Percentiles rank a stretch among this genome's conserved stretches.
phyloP scores from a whole-genome alignment of 768 basidiomycete species.

The Pisolithus sp. region DNA sequence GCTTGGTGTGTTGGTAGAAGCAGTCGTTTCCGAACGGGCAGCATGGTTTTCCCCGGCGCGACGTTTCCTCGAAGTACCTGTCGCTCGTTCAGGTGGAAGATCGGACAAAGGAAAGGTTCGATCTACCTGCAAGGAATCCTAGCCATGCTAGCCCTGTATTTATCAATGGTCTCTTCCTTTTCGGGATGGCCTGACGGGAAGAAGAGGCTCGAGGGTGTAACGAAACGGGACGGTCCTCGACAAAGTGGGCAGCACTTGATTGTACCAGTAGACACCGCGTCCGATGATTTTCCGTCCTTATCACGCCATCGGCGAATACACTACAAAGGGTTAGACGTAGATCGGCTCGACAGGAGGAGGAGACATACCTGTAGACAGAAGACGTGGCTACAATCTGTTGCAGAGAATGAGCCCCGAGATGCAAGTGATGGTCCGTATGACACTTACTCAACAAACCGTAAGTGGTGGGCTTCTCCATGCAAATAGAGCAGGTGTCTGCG shows the following conservation, averaged over 20 bases:
- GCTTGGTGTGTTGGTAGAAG: constrained; percentile 67
- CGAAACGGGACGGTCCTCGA: constrained; percentile 56
- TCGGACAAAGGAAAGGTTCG: neutral
- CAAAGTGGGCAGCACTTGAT: constrained; percentile 80
- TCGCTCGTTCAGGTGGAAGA: neutral
- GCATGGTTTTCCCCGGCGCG: constrained; percentile 37
- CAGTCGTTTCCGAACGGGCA: constrained; percentile 81
- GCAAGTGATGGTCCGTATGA: neutral
- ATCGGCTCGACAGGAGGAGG: neutral
- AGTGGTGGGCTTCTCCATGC: constrained; percentile 62
- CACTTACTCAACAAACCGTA: constrained; percentile 62
- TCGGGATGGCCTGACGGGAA: constrained; percentile 46
- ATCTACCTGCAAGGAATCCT: constrained; percentile 61
- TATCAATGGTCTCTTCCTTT: constrained; percentile 45
- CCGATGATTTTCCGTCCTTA: constrained; percentile 44
- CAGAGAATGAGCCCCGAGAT: constrained; percentile 4
- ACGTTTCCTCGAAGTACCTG: constrained; percentile 60
- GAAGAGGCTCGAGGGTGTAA: constrained; percentile 69
- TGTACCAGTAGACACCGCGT: constrained; percentile 48
- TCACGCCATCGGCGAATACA: constrained; percentile 79
- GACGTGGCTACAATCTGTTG: constrained; percentile 70
- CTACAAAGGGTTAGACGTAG: constrained; percentile 28
- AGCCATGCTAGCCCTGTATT: constrained; percentile 71
- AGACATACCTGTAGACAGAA: constrained; percentile 62
- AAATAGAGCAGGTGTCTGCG: constrained; percentile 60